phyloP scores from a whole-genome alignment of 2,329 filamentous ascomycete species.

The Diplodia intermedia region DNA sequence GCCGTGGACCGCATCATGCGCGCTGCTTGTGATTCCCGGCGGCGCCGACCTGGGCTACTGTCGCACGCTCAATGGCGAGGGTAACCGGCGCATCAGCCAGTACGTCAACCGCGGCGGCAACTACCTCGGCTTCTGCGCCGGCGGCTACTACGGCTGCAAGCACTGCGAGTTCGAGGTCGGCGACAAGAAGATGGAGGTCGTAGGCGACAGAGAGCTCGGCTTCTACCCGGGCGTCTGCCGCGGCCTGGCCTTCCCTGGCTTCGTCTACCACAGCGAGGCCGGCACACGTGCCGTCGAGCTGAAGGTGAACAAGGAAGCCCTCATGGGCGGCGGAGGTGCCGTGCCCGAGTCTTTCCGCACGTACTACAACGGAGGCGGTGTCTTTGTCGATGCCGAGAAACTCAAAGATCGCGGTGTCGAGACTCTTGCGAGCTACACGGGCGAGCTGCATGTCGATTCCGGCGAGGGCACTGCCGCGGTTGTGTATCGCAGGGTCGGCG shows the following conservation, averaged over 20 bases:
- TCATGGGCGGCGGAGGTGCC: constrained; percentile 57
- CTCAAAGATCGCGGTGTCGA: constrained; percentile 71
- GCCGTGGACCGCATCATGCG: constrained; percentile 87
- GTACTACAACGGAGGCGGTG: constrained; percentile 94
- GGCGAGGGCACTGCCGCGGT: constrained; percentile 78
- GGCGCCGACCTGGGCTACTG: constrained; percentile 95
- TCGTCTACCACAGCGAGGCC: constrained; percentile 86
- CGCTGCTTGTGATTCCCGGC: constrained; percentile 88
- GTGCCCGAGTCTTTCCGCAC: constrained; percentile 70
- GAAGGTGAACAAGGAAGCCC: constrained; percentile 66
- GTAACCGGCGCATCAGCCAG: constrained; percentile 82
- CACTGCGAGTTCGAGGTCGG: constrained; percentile 93
- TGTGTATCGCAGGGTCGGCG: constrained; percentile 81
- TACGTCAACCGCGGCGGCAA: constrained; percentile 85
- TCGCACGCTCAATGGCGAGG: constrained; percentile 82
- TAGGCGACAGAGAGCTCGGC: constrained; percentile 81
- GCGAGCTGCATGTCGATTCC: constrained; percentile 76
- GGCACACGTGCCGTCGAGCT: constrained; percentile 78
- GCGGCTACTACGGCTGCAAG: constrained; percentile 85
- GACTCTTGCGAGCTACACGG: constrained; percentile 80
- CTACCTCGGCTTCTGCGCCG: constrained; percentile 92
- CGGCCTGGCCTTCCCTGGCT: constrained; percentile 86
- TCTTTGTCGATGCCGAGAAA: constrained; percentile 81
- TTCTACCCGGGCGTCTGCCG: constrained; percentile 90
- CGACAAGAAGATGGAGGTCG: constrained; percentile 78